phyloP scores from a whole-genome alignment of 1,139 yeast genomes.

The Zygosaccharomyces sapae region DNA sequence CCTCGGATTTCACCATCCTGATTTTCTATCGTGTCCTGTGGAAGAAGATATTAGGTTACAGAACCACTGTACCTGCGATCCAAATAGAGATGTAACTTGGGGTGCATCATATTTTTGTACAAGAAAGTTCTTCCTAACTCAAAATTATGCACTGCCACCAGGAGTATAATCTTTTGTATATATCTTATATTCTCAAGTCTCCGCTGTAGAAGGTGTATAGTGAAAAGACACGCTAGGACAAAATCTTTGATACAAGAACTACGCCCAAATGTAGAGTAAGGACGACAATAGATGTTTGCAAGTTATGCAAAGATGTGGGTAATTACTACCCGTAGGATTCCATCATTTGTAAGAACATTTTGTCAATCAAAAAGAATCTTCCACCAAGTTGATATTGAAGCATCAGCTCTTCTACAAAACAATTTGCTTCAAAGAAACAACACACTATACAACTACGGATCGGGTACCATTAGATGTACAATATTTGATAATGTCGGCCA shows the following conservation, averaged over 20 bases:
- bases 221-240: background rate
- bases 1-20: conserved; percentile 77
- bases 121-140: conserved; percentile 32
- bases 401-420: conserved; percentile 38
- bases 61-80: conserved; percentile 65
- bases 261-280: background rate
- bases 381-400: conserved; percentile 12
- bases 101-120: conserved; percentile 33
- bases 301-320: conserved; percentile 1
- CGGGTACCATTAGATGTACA: conserved; percentile 47
- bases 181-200: background rate
- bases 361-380: background rate
- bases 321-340: background rate
- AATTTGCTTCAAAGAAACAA: conserved; percentile 39
- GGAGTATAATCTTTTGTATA: conserved; percentile 15
- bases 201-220: background rate
- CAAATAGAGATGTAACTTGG: conserved; percentile 40
- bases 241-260: background rate
- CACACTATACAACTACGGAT: conserved; percentile 31
- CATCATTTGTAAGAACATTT: background rate
- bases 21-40: conserved; percentile 73
- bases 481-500: conserved; percentile 57
- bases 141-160: conserved; percentile 30
- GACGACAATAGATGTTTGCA: background rate
- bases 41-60: conserved; percentile 49